Percentiles rank a stretch among this genome's conserved stretches.
Conservation (phyloP, 495 filamentous ascomycete genomes). For the Aspergillus heteromorphus region DNA sequence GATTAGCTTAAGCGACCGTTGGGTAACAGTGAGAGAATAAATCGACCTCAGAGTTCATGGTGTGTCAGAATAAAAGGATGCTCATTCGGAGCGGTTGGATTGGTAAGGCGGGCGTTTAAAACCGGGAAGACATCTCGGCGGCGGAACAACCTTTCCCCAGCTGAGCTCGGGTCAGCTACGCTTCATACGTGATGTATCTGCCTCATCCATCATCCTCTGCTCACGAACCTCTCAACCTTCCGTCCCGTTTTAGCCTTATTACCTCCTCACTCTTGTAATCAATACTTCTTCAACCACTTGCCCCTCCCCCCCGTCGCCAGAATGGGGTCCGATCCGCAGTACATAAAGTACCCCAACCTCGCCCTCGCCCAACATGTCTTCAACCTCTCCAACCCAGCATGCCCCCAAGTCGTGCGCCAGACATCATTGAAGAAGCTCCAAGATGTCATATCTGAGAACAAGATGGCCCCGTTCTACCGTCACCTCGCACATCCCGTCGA, state of each 20-base stretch:
- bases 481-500: constrained; percentile 92
- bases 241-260: background rate
- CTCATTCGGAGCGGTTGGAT: no score
- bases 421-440: constrained; percentile 76
- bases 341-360: constrained; percentile 90
- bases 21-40: no score
- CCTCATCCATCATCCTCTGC: constrained; percentile 13
- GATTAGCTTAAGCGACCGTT: no score
- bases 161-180: constrained; percentile 38
- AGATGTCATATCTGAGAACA: constrained; percentile 86
- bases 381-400: constrained; percentile 85
- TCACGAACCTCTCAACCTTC: constrained; percentile 4
- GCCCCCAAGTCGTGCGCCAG: constrained; percentile 61
- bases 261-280: background rate
- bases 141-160: constrained; percentile 38
- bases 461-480: constrained; percentile 96
- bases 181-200: constrained; percentile 31
- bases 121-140: constrained; percentile 2
- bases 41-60: no score
- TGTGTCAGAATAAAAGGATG: background rate
- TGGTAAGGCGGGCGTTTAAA: background rate
- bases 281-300: background rate
- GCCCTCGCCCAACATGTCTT: constrained; percentile 94
- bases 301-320: constrained; percentile 29
- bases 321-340: constrained; percentile 97